A percentile compares a stretch with the other conserved stretches of the same genome.
phyloP scores from a whole-genome alignment of 2,329 filamentous ascomycete genomes.

The Zymoseptoria crescenta region DNA sequence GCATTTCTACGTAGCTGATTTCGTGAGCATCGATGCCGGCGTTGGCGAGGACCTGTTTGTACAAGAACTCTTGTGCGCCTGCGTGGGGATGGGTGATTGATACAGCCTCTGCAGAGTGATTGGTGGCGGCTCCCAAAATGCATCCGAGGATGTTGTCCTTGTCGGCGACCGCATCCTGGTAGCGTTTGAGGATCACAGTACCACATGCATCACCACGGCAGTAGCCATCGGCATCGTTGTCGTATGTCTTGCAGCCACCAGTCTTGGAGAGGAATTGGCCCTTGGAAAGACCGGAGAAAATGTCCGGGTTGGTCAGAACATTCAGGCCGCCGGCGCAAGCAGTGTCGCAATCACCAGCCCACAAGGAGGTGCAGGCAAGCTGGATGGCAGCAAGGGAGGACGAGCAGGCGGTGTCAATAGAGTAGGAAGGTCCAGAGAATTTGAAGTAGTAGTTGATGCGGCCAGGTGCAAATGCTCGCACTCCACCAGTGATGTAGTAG shows the following conservation, averaged over 20 bases:
- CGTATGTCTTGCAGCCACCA: conserved; percentile 71
- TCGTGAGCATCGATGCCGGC: conserved; percentile 69
- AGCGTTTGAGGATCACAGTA: conserved; percentile 67
- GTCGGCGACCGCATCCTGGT: conserved; percentile 69
- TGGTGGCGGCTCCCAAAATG: conserved; percentile 67
- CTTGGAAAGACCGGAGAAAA: conserved; percentile 66
- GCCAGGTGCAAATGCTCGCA: conserved; percentile 54
- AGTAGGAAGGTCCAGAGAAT: conserved; percentile 64
- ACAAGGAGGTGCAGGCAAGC: conserved; percentile 63
- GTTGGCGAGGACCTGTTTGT: conserved; percentile 60
- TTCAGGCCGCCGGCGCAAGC: conserved; percentile 73
- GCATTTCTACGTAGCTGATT: conserved; percentile 80
- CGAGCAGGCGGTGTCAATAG: conserved; percentile 71
- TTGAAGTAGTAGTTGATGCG: conserved; percentile 72
- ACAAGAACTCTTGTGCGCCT: conserved; percentile 65
- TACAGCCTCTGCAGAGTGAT: conserved; percentile 72
- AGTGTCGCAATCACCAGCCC: conserved; percentile 70
- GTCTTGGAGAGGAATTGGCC: conserved; percentile 72
- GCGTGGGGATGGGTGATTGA: conserved; percentile 80
- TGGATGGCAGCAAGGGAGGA: conserved; percentile 66
- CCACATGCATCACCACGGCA: conserved; percentile 72
- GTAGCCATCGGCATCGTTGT: conserved; percentile 73
- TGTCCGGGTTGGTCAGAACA: conserved; percentile 72
- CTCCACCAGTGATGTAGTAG: conserved; percentile 58
- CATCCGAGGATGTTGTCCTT: conserved; percentile 66